Evolutionary conservation across 257 asterid species (phyloP), one percentile per base, ranked within the genome.

Genomic region (Gardenia jasminoides): DNA sequence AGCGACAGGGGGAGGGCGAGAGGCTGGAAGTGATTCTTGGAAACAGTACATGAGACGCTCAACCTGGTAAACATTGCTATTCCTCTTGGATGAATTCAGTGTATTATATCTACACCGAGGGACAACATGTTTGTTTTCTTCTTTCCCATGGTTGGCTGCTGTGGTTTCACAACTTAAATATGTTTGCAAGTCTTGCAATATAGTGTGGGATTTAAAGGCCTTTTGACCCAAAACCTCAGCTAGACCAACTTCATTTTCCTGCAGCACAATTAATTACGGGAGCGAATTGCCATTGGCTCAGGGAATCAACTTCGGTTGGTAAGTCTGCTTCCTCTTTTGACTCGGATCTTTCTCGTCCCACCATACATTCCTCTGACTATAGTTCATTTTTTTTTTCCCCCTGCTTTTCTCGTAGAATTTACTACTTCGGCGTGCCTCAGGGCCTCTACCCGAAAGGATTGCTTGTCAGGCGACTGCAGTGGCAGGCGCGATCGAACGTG

Each of bases 11-110:
- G 99, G 99, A 66, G 98, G 99, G 59, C 93, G 99, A 62, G 99
- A 96, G 86, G 99, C 99, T 24, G 99, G 99, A 76, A 96, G 99
- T 68, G 99, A 96, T 85, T 96, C 99, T 33, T 96, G 98, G 99
- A 96, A 96, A 80, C 99, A 93, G 78, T 96, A 93, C 54, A 96
- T 96, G 98, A 92, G 99, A 79, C 99, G 99, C 79, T 90, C 99
- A 52, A 96, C 99, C 68, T 96, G 99, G 98, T 95, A 89, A 80
- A n/a, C n/a, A 36, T n/a, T 28, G 1, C 10, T 20, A 8, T 36
- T 22, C 26, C 73, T 56, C 67, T 36, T 72, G 24, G n/a, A 7
- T 43, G 24, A 39, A 15, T 15, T 48, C 50, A 66, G 4, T 24
- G 28, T 2, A 26, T 71, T 39, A n/a, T 12, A 70, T 30, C 7